Evolutionary conservation across 2,329 filamentous ascomycete genomes (phyloP).

Genomic region (Fusarium buharicum): DNA sequence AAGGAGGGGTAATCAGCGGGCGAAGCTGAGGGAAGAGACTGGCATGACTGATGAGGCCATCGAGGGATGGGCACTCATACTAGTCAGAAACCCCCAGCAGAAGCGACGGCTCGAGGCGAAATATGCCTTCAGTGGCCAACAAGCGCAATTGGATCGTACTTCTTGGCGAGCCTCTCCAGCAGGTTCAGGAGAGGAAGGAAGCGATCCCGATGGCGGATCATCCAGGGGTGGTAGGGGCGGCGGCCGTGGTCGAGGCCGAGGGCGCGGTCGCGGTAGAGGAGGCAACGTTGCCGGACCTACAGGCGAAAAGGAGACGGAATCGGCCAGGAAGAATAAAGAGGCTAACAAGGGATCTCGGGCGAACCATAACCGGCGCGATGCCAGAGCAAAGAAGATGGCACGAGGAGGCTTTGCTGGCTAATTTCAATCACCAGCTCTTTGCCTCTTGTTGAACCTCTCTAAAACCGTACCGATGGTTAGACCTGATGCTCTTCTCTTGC

Average conservation of each 20-base stretch:
- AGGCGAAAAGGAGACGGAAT: conserved; percentile 76
- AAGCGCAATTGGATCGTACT: conserved; percentile 72
- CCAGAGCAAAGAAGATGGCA: conserved; percentile 72
- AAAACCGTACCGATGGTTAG: neutral
- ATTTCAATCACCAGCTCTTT: conserved; percentile 32
- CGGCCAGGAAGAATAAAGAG: conserved; percentile 80
- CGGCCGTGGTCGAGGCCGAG: conserved; percentile 59
- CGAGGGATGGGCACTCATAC: conserved; percentile 93
- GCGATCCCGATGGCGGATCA: conserved; percentile 59
- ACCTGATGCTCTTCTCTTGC: conserved; percentile 26
- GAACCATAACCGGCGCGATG: conserved; percentile 86
- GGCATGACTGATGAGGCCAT: conserved; percentile 93
- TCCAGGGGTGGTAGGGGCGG: conserved; percentile 59
- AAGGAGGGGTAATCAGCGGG: conserved; percentile 70
- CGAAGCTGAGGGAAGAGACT: conserved; percentile 76
- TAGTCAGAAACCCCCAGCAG: conserved; percentile 76
- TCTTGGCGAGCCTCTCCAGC: conserved; percentile 68
- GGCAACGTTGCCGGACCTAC: conserved; percentile 72
- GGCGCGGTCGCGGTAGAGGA: conserved; percentile 63
- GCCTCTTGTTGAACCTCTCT: conserved; percentile 35
- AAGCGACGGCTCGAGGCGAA: conserved; percentile 76
- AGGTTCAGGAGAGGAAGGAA: conserved; percentile 67
- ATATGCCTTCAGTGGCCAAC: conserved; percentile 73
- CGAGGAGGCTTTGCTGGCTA: conserved; percentile 56
- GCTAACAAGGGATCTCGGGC: conserved; percentile 82